These are phyloP conservation scores for Aspergillus sp. DNA, from an alignment of 2,329 filamentous ascomycete genomes.

Conservation along the genomic window DNA sequence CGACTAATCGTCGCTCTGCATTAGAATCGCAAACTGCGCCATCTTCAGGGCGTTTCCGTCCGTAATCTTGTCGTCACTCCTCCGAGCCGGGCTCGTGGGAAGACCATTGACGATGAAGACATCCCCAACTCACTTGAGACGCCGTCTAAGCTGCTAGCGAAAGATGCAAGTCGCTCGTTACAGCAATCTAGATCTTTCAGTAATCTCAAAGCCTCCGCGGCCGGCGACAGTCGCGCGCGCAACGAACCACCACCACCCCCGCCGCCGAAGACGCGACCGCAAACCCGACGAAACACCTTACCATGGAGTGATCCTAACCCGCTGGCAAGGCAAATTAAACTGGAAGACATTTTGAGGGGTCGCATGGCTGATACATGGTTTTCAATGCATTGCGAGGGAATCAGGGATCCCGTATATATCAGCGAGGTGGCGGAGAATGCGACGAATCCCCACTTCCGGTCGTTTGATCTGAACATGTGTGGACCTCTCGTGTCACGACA, in stretches of 20 bases:
- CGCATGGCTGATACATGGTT: constrained; percentile 87
- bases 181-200: constrained; percentile 61
- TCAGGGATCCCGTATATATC: constrained; percentile 78
- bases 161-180: constrained; percentile 49
- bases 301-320: constrained; percentile 63
- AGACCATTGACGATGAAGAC: constrained; percentile 74
- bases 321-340: constrained; percentile 65
- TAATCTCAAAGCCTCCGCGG: constrained; percentile 43
- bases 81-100: constrained; percentile 50
- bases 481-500: constrained; percentile 65
- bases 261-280: constrained; percentile 23
- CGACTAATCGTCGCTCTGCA: neutral
- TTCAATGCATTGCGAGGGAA: constrained; percentile 68
- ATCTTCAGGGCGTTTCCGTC: constrained; percentile 81
- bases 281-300: constrained; percentile 60
- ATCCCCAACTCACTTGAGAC: constrained; percentile 66
- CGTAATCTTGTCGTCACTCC: constrained; percentile 75
- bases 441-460: constrained; percentile 88
- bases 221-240: constrained; percentile 7
- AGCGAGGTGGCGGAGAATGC: constrained; percentile 77
- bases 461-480: constrained; percentile 71
- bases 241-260: constrained; percentile 19
- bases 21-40: constrained; percentile 82
- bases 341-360: constrained; percentile 70
- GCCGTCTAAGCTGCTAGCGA: constrained; percentile 63